Conservation (phyloP, 768 basidiomycete species). For the Hirschioporus abietinus region DNA sequence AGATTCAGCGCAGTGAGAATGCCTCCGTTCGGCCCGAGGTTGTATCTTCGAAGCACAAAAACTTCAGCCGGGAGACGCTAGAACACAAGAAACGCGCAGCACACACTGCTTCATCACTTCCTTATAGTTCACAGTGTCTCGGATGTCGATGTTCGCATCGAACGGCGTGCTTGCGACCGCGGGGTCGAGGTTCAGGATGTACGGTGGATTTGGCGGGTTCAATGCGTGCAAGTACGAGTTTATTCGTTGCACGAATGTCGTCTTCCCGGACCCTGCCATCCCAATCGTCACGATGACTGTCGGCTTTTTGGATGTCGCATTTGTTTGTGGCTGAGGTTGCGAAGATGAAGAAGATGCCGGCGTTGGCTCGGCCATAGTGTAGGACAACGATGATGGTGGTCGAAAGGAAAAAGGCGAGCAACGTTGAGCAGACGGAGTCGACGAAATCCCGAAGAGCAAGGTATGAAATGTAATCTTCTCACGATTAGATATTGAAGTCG, state of each 20-base stretch:
- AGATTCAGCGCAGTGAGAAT: conserved; percentile 95
- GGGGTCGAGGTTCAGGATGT: conserved; percentile 96
- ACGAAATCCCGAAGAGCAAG: no score
- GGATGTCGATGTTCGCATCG: conserved; percentile 95
- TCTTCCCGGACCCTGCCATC: conserved; percentile 97
- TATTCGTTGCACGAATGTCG: conserved; percentile 92
- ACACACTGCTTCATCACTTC: conserved; percentile 99
- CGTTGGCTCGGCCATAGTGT: neutral
- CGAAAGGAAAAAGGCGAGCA: no score
- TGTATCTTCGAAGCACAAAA: conserved; percentile 58
- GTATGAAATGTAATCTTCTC: no score
- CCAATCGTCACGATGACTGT: conserved; percentile 87
- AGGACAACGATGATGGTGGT: no score
- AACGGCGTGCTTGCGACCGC: conserved; percentile 90
- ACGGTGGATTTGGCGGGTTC: conserved; percentile 67
- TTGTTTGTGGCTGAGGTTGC: conserved; percentile 5
- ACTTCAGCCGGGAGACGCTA: conserved; percentile 3
- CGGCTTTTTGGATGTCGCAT: conserved; percentile 46
- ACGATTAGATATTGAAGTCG: no score
- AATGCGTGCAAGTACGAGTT: conserved; percentile 84
- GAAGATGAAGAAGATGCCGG: neutral
- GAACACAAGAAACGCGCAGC: conserved; percentile 15
- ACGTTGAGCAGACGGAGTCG: no score
- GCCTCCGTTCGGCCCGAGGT: conserved; percentile 96
- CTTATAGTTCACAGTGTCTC: conserved; percentile 95